phyloP scores from a whole-genome alignment of 441 rosid species.

The Euphorbia schlechtendalii region DNA sequence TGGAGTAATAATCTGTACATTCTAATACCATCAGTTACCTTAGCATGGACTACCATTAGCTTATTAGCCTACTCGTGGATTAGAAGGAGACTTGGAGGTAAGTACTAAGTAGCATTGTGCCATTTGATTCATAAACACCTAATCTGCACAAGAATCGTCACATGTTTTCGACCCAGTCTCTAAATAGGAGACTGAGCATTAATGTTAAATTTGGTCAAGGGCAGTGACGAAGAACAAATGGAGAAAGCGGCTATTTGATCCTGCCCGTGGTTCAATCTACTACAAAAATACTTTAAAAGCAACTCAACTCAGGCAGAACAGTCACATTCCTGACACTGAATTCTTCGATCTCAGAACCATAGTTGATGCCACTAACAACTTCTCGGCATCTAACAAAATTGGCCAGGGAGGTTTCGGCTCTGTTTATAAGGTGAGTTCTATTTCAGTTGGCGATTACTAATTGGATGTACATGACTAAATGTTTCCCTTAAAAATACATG shows the following conservation, averaged over 20 bases:
- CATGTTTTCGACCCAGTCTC: too few relatives aligned
- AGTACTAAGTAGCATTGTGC: not conserved
- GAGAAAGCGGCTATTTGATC: not conserved
- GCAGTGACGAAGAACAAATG: not conserved
- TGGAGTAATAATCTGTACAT: not conserved
- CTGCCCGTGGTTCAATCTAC: not conserved
- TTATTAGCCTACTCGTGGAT: not conserved
- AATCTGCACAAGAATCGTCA: too few relatives aligned
- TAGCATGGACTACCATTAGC: not conserved
- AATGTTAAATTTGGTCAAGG: not conserved
- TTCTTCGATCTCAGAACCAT: slow-evolving; percentile 7
- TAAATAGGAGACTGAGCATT: not conserved
- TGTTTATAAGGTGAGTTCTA: slow-evolving; percentile 22
- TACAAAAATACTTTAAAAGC: not conserved
- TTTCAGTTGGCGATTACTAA: not conserved
- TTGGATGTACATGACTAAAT: not conserved
- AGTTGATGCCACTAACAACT: slow-evolving; percentile 14
- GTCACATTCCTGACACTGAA: not conserved
- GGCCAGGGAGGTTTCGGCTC: slow-evolving; percentile 33
- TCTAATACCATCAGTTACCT: not conserved
- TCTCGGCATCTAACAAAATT: slow-evolving; percentile 14
- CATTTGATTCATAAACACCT: not conserved
- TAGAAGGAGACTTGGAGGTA: not conserved
- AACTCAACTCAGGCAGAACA: not conserved
- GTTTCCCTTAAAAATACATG: not conserved